Evolutionary conservation across 2,329 filamentous ascomycete species (phyloP), one percentile per base, ranked within the genome.

Genomic region (Verticillium dahliae): DNA sequence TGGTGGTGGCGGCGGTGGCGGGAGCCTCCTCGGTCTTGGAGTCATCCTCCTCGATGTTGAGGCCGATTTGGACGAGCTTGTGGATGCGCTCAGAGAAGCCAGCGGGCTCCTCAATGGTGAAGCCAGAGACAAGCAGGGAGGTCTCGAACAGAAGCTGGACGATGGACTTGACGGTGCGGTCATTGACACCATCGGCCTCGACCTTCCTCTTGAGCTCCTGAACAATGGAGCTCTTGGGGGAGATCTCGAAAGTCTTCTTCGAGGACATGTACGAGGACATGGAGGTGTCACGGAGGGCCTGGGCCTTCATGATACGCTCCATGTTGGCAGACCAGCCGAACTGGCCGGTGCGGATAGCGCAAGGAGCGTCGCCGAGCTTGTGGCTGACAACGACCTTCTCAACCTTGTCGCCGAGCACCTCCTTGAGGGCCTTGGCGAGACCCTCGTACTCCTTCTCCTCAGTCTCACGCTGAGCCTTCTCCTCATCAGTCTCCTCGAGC

Each of bases 301-400:
- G 95, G 34, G 95, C 95, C 90, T 99, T 99, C 95, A 99, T 99
- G 89, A 99, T 99, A 85, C 95, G 95, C 88, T 99, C 95, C 95
- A 99, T 99, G 88, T 99, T 99, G 77, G 95, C 95, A 62, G 94
- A 98, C 95, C 95, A 99, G 81, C 95, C 95, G 80, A 99, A 99
- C 83, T 98, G 95, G 75, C 95, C 95, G 70, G 95, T 99, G 80
- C 95, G 94, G 86, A 99, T 98, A 77, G 95, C 95, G 81, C 95
- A 98, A 74, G 95, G 95, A 68, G 95, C 87, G 76, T 90, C 90
- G 71, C 90, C 87, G 64, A 99, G 89, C 90, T 98, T 98, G 90
- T 98, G 91, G 69, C 89, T 94, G 77, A 99, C 94, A 67, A 99
- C 93, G 50, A 99, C 95, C 90, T 99, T 99, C 91, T 99, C 95